A percentile compares a stretch with the other conserved stretches of the same genome.
Evolutionary conservation across 345 rosid genomes (phyloP).

Genomic region (Sonneratia alba): DNA sequence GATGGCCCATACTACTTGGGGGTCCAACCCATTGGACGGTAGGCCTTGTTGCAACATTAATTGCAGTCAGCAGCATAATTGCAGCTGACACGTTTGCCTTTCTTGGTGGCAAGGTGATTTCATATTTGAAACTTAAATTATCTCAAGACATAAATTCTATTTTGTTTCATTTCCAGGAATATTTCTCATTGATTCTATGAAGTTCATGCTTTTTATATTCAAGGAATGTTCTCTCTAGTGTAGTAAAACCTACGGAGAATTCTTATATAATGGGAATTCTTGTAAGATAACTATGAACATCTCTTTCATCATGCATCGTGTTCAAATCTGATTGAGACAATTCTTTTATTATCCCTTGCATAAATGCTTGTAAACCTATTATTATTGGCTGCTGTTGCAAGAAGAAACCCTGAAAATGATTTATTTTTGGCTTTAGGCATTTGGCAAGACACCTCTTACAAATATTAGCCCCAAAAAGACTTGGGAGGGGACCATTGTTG

Average conservation of each 20-base stretch:
- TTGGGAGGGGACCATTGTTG: constrained; percentile 84
- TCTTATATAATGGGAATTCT: too few relatives aligned
- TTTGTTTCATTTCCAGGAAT: too few relatives aligned
- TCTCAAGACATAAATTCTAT: background rate
- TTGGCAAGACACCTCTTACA: constrained; percentile 76
- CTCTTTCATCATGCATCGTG: too few relatives aligned
- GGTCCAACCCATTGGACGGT: constrained; percentile 93
- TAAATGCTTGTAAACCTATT: background rate
- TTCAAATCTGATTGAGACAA: too few relatives aligned
- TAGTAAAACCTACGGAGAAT: too few relatives aligned
- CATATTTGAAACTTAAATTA: background rate
- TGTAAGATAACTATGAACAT: too few relatives aligned
- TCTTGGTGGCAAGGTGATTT: constrained; percentile 74
- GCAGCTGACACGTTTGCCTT: constrained; percentile 91
- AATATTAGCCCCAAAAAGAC: constrained; percentile 87
- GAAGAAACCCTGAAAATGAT: constrained; percentile 7
- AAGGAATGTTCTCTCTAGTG: too few relatives aligned
- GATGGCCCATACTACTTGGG: constrained; percentile 72
- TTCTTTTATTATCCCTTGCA: background rate
- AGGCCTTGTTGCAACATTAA: constrained; percentile 85
- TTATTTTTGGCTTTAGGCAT: constrained; percentile 41
- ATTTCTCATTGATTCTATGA: too few relatives aligned
- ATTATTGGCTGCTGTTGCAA: background rate
- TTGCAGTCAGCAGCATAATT: constrained; percentile 70
- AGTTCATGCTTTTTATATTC: too few relatives aligned